phyloP scores from a whole-genome alignment of 345 rosid species.

The Arabidopsis suecica region DNA sequence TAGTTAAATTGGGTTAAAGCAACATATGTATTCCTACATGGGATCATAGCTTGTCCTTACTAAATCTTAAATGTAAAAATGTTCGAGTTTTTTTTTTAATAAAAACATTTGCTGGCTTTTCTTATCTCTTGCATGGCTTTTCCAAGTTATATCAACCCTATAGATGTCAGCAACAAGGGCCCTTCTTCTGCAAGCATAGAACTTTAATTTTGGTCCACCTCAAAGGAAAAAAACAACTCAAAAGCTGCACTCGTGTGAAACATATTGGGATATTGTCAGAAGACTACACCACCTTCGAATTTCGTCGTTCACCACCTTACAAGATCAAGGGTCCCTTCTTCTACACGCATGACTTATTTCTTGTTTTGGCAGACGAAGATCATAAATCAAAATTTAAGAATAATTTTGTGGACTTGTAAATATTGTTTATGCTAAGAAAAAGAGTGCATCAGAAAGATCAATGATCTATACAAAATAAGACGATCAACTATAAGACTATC shows the following conservation, averaged over 20 bases:
- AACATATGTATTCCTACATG: neutral
- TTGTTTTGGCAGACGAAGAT: slow-evolving; percentile 4
- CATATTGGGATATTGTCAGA: slow-evolving; percentile 45
- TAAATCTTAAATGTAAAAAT: no score
- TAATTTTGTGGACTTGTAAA: neutral
- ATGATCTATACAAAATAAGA: neutral
- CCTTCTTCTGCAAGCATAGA: slow-evolving; percentile 34
- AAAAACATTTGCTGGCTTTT: neutral
- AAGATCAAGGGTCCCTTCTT: slow-evolving; percentile 30
- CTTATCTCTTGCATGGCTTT: slow-evolving; percentile 34
- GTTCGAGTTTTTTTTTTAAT: neutral
- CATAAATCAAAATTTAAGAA: neutral
- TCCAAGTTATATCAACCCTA: slow-evolving; percentile 32
- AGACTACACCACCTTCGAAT: slow-evolving; percentile 31
- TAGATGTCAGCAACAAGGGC: slow-evolving; percentile 33
- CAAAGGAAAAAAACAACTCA: slow-evolving; percentile 17
- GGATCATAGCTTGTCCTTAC: neutral
- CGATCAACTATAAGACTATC: neutral
- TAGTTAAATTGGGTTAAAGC: neutral
- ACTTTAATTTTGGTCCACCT: slow-evolving; percentile 35
- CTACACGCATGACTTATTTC: neutral
- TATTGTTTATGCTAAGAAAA: neutral
- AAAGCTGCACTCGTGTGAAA: slow-evolving; percentile 45
- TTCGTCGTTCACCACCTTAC: slow-evolving; percentile 19
- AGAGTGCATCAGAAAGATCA: neutral